Percentiles rank a stretch among this genome's conserved stretches.
Conservation (phyloP, 306 rosid genomes). For the Mucuna pruriens region DNA sequence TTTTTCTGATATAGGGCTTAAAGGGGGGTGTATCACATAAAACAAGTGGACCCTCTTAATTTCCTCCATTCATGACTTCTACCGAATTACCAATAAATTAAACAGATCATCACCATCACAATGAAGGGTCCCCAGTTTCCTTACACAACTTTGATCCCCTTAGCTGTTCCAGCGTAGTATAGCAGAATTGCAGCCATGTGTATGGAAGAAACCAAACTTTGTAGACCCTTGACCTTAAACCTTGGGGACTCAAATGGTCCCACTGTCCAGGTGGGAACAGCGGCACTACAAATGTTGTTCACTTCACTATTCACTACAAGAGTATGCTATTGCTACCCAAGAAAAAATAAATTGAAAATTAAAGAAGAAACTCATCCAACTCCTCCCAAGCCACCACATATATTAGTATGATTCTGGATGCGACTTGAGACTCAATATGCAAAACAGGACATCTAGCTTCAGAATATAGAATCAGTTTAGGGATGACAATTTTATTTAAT, state of each 20-base stretch:
- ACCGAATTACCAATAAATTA: constrained; percentile 28
- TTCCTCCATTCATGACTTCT: constrained; percentile 32
- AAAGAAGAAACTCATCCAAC: neutral
- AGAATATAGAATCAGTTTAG: too few relatives aligned
- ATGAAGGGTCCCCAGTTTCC: constrained; percentile 18
- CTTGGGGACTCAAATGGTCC: constrained; percentile 39
- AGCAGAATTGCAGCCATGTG: constrained; percentile 35
- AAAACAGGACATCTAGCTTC: too few relatives aligned
- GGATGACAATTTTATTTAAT: too few relatives aligned
- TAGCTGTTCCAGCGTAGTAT: constrained; percentile 49
- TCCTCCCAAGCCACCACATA: too few relatives aligned
- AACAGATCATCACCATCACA: constrained; percentile 35
- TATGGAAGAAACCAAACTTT: constrained; percentile 42
- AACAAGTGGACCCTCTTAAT: constrained; percentile 42
- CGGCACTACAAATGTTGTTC: neutral
- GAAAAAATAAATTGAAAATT: neutral
- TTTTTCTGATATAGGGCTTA: neutral
- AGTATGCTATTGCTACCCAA: neutral
- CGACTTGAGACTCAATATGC: too few relatives aligned
- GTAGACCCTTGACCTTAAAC: constrained; percentile 36
- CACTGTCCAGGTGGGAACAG: neutral
- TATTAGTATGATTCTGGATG: too few relatives aligned
- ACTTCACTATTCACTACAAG: neutral
- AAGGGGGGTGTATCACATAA: constrained; percentile 27
- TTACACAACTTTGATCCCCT: constrained; percentile 34